Evolutionary conservation across 2,329 filamentous ascomycete genomes (phyloP), one percentile per base, ranked within the genome.

Genomic region (Coniochaeta sp.): DNA sequence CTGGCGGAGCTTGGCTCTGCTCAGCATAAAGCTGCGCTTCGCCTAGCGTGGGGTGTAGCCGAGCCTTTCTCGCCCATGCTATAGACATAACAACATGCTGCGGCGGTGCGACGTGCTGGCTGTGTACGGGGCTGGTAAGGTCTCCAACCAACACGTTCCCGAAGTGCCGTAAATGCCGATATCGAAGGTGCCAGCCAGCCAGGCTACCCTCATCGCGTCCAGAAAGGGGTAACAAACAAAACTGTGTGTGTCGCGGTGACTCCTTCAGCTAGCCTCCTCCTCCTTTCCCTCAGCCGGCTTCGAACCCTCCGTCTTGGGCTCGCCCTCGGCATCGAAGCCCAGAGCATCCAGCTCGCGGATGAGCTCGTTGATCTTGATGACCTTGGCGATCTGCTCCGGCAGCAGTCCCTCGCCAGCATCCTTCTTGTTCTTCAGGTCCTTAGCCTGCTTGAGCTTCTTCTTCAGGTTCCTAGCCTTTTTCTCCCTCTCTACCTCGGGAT

Each of bases 351-450:
- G 72, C 66, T 97, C 91, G 12, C 91, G 82, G 53, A 96, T 85
- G 49, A 99, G 78, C 72, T 99, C 94, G 56, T 89, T 90, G 66
- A 99, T 96, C 70, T 94, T 95, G 67, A 96, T 95, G 51, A 99
- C 89, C 73, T 99, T 99, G 60, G 92, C 91, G 57, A 97, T 86
- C 72, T 99, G 94, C 72, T 99, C 94, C 0, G 91, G 92, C 24
- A 97, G 76, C 55, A 99, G 71, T 4, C 82, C 78, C 65, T 89
- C 87, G 18, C 94, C 94, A 52, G 83, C 85, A 22, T 95, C 89
- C 69, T 95, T 95, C 77, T 96, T 96, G 62, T 85, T 86, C 65
- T 90, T 87, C 51, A 99, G 76, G 2, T 97, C 94, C 60, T 85
- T 87, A 4, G 94, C 92, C 67, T 99, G 94, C 62, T 92, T 88